These are phyloP conservation scores for Hypoxylon sp. DNA, from an alignment of 2,329 filamentous ascomycete genomes.

Conservation along the genomic window DNA sequence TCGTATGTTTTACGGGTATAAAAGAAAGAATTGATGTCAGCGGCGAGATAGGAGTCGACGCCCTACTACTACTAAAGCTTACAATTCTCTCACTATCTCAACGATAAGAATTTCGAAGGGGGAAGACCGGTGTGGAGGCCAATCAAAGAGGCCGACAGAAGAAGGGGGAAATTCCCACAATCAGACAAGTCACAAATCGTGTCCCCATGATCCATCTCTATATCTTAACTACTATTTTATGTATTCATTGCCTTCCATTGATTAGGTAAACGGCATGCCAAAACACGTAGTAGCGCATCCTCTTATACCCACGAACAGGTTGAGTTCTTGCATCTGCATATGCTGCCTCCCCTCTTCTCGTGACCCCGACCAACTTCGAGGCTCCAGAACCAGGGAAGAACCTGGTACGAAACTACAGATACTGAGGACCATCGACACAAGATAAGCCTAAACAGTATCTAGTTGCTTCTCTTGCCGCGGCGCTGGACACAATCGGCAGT, in stretches of 20 bases:
- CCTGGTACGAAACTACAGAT: constrained; percentile 4
- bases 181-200: background rate
- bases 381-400: background rate
- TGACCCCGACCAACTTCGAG: background rate
- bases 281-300: constrained; percentile 2
- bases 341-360: constrained; percentile 3
- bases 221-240: constrained; percentile 1
- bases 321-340: constrained; percentile 1
- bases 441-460: constrained; percentile 11
- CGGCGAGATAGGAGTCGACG: constrained; percentile 30
- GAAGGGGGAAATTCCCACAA: constrained; percentile 5
- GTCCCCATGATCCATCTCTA: constrained; percentile 5
- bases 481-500: constrained; percentile 20
- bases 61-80: constrained; percentile 13
- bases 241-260: constrained; percentile 5
- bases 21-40: constrained; percentile 28
- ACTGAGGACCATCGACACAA: background rate
- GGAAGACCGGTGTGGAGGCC: constrained; percentile 3
- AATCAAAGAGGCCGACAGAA: constrained; percentile 13
- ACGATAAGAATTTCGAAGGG: constrained; percentile 6
- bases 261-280: constrained; percentile 2
- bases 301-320: constrained; percentile 1
- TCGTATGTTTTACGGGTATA: constrained; percentile 42
- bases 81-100: constrained; percentile 17
- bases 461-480: constrained; percentile 11